Evolutionary conservation across 371 early-diverging fungal species (phyloP).

Genomic region (Nematocida sp.): DNA sequence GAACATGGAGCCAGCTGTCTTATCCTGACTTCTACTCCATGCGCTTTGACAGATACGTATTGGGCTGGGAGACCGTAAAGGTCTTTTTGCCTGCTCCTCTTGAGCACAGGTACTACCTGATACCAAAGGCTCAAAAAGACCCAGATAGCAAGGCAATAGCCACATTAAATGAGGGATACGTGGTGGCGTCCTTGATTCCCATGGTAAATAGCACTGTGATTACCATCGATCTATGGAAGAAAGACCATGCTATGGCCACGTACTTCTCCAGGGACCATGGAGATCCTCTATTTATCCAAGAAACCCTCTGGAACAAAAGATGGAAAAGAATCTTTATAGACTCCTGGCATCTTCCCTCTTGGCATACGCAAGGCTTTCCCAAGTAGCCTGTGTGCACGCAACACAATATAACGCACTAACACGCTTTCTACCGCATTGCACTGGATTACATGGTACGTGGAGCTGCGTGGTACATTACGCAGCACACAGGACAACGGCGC

Average conservation of each 20-base stretch:
- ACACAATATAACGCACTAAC: too few relatives aligned
- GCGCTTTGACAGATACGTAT: constrained; percentile 4
- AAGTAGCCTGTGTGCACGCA: neutral
- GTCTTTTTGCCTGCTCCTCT: constrained; percentile 32
- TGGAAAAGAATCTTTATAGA: constrained; percentile 5
- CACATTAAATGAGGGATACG: neutral
- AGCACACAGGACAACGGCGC: too few relatives aligned
- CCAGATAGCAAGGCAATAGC: neutral
- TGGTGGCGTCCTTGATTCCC: constrained; percentile 1
- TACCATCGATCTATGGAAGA: constrained; percentile 16
- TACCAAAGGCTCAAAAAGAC: neutral
- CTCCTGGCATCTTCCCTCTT: constrained; percentile 14
- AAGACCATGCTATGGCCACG: neutral
- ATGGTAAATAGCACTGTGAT: neutral
- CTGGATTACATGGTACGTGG: too few relatives aligned
- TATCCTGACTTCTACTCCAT: constrained; percentile 54
- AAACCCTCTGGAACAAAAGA: constrained; percentile 15
- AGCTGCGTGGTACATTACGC: too few relatives aligned
- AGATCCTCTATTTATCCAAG: constrained; percentile 10
- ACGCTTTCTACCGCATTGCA: too few relatives aligned
- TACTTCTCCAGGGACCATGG: constrained; percentile 26
- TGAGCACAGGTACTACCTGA: constrained; percentile 26
- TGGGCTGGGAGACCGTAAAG: constrained; percentile 1
- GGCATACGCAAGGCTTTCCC: constrained; percentile 7
- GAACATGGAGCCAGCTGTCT: constrained; percentile 31